Evolutionary conservation across 768 basidiomycete genomes (phyloP).

Genomic region (Rhodotorula kratochvilovae): DNA sequence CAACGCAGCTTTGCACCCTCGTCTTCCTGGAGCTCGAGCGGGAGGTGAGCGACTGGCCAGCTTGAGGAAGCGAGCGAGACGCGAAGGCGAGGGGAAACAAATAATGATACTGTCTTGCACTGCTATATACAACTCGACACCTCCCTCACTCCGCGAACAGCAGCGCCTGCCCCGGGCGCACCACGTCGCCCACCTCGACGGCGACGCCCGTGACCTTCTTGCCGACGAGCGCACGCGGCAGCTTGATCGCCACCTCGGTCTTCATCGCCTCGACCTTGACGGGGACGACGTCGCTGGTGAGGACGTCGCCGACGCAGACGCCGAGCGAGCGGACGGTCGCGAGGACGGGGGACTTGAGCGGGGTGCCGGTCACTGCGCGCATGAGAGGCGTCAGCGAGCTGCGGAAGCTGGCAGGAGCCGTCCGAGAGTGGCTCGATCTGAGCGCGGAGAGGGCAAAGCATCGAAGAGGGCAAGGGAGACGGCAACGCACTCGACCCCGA

Average conservation of each 20-base stretch:
- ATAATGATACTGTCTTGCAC: too few relatives aligned
- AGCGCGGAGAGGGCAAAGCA: neutral
- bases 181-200: conserved; percentile 52
- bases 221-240: conserved; percentile 54
- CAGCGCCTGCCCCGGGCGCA: conserved; percentile 55
- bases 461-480: too few relatives aligned
- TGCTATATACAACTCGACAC: too few relatives aligned
- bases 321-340: conserved; percentile 51
- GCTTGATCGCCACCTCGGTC: conserved; percentile 57
- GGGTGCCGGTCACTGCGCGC: conserved; percentile 51
- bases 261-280: conserved; percentile 65
- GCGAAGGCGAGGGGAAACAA: too few relatives aligned
- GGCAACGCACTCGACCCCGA: neutral
- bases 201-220: conserved; percentile 51
- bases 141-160: conserved; percentile 38
- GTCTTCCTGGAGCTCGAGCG: too few relatives aligned
- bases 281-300: conserved; percentile 50
- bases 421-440: neutral
- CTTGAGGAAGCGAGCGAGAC: too few relatives aligned
- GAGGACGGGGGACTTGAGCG: conserved; percentile 54
- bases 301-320: conserved; percentile 22
- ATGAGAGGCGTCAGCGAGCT: too few relatives aligned
- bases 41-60: too few relatives aligned
- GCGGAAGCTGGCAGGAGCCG: too few relatives aligned
- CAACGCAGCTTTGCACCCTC: neutral